Evolutionary conservation across 2,329 filamentous ascomycete genomes (phyloP), one percentile per base, ranked within the genome.

Genomic region (Rutstroemia sp.): DNA sequence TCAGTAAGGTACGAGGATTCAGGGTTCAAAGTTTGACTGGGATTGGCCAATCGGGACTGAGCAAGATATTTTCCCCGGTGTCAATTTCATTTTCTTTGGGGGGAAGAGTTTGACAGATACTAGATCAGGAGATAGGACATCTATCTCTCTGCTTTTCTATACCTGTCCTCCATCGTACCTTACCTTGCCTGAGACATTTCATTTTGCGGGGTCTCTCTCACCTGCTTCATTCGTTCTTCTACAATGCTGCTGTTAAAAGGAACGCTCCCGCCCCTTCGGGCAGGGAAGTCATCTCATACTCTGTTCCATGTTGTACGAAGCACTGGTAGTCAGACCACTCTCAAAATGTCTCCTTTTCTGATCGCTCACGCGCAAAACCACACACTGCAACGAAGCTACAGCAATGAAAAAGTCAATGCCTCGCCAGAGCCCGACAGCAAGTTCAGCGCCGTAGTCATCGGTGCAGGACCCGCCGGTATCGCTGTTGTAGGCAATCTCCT

Each of bases 401-500:
- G 36, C 23, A 34, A 39, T 8, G 47, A 46, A 25, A 27, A 56
- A 19, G 48, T 52, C 17, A 58, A 50, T 16, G 12, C 16, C 14
- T 30, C 27, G 4, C 27, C 27, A 30, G n/a, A 34, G 40, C 48
- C 17, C 19, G 42, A 57, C 36, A 42, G 49, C 36, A 64, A 59
- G 64, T 81, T 75, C 63, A 75, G 74, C 50, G 80, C 80, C 3
- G 75, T 83, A 1, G 80, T 84, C 2, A 77, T 83, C 19, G 81
- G 81, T 51, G 79, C 76, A 54, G 81, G 81, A 16, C 77, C 80
- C 3, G 79, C 78, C 45, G 82, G 82, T 56, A 75, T 85, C 55
- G 81, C 80, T 3, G 78, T 77, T 6, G 73, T 85, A 23, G 82
- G 82, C n/a, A 83, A 82, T 63, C 69, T 86, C 17, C 73, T 86